Evolutionary conservation across 2,329 filamentous ascomycete species (phyloP), one percentile per base, ranked within the genome.

Genomic region (Epichloe baconii): DNA sequence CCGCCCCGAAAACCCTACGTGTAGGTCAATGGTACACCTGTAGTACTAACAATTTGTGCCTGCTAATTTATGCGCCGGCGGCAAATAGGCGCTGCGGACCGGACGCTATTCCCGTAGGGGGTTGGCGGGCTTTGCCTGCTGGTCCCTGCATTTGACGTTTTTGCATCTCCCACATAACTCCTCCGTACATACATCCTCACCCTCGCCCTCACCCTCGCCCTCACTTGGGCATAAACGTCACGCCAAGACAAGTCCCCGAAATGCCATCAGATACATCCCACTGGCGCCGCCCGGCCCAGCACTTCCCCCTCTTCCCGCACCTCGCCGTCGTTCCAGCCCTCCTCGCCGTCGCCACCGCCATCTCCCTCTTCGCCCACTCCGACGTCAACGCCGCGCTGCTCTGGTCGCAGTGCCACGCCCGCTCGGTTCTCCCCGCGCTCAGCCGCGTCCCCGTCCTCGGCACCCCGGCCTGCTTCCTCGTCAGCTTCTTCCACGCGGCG

Each of bases 401-500:
- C 53, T 77, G 71, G 65, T 76, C 73, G 43, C 74, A 77, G 57
- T 78, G 75, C 62, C 71, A 76, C 59, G 66, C 75, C 2, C 71
- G 63, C 53, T 62, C 72, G 8, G 71, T 70, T 15, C 59, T 77
- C 21, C 72, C 71, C 11, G 64, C 48, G 17, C 59, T 78, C 21
- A 71, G 69, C 44, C 68, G 61, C n/a, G 58, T 75, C 2, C 73
- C 73, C 5, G 53, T 71, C 43, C 49, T 78, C 23, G 73, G 73
- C 38, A 64, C 72, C 2, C 70, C 72, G 15, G 53, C 66, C 31
- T 78, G 75, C 63, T 77, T 74, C 61, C 60, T 75, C 52, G 64
- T 76, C 58, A 71, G 69, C 66, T 75, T 76, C 66, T 71, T 77
- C 61, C 63, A 67, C 53, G 64, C 64, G 31, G 70, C 74, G 15